phyloP scores from a whole-genome alignment of 179 eudicot genomes.

The Silene vulgaris region DNA sequence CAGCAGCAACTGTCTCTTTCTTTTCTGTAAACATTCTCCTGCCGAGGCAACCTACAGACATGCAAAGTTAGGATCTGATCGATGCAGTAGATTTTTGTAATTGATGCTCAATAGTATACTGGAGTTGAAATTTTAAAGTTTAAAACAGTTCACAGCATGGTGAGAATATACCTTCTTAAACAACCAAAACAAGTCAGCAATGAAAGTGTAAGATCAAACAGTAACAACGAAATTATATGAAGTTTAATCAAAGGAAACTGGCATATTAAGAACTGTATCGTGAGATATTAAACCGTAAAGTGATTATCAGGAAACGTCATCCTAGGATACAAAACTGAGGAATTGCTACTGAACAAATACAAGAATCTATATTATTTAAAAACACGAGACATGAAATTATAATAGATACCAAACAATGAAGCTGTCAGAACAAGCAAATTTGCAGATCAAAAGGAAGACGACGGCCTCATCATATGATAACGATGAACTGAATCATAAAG shows the following conservation, averaged over 20 bases:
- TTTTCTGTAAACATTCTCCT: conserved; percentile 40
- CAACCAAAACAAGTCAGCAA: not conserved
- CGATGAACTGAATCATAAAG: not conserved
- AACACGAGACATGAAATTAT: not conserved
- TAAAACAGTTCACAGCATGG: not conserved
- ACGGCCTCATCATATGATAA: not conserved
- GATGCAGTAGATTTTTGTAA: not conserved
- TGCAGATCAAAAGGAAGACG: not conserved
- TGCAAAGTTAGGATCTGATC: not conserved
- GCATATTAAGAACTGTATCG: not conserved
- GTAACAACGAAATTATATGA: not conserved
- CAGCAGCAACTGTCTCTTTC: conserved; percentile 63
- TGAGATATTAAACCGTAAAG: not conserved
- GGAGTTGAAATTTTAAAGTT: not conserved
- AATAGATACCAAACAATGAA: not conserved
- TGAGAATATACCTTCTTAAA: not conserved
- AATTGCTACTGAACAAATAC: not conserved
- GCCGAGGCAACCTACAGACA: conserved; percentile 61
- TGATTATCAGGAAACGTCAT: not conserved
- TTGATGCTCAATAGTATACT: conserved; percentile 1
- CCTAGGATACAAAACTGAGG: not conserved
- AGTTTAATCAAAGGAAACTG: not conserved
- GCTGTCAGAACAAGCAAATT: not conserved
- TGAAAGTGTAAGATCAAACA: not conserved
- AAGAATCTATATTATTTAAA: not conserved